Evolutionary conservation across 2,329 filamentous ascomycete species (phyloP).

Genomic region (Thelonectria olida): DNA sequence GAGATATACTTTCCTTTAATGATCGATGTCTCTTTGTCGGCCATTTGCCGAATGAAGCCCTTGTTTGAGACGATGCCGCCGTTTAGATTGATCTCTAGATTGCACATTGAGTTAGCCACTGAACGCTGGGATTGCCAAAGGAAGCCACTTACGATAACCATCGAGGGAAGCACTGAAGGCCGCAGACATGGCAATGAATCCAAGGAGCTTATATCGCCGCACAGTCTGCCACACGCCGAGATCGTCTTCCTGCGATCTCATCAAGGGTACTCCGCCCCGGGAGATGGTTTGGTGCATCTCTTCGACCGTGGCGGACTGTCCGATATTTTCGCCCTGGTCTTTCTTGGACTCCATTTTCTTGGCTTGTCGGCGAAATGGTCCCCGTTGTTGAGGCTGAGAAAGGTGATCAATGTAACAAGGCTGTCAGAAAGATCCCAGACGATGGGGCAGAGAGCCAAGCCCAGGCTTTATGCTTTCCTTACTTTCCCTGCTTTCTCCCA

Average conservation of each 20-base stretch:
- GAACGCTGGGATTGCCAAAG: no score
- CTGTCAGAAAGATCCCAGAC: not conserved
- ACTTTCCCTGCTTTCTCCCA: not conserved
- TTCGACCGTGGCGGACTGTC: conserved; percentile 2
- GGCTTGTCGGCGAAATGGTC: not conserved
- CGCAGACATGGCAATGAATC: conserved; percentile 49
- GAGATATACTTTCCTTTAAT: conserved; percentile 48
- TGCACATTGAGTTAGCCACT: not conserved
- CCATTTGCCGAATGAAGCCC: conserved; percentile 51
- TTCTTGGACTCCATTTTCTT: conserved; percentile 10
- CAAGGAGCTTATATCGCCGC: conserved; percentile 46
- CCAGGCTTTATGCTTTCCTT: conserved; percentile 5
- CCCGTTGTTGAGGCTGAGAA: not conserved
- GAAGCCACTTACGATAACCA: conserved; percentile 46
- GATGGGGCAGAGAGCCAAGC: not conserved
- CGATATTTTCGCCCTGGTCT: conserved; percentile 24
- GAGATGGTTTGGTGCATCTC: conserved; percentile 9
- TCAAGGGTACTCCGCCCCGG: conserved; percentile 30
- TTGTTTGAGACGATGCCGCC: conserved; percentile 52
- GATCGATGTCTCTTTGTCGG: conserved; percentile 41
- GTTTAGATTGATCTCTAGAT: conserved; percentile 42
- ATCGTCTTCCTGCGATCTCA: conserved; percentile 50
- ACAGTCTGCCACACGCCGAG: conserved; percentile 50
- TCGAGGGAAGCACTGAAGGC: conserved; percentile 53
- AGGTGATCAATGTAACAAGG: not conserved